Evolutionary conservation across 345 rosid species (phyloP), one percentile per base, ranked within the genome.

Genomic region (Boechera retrofracta): DNA sequence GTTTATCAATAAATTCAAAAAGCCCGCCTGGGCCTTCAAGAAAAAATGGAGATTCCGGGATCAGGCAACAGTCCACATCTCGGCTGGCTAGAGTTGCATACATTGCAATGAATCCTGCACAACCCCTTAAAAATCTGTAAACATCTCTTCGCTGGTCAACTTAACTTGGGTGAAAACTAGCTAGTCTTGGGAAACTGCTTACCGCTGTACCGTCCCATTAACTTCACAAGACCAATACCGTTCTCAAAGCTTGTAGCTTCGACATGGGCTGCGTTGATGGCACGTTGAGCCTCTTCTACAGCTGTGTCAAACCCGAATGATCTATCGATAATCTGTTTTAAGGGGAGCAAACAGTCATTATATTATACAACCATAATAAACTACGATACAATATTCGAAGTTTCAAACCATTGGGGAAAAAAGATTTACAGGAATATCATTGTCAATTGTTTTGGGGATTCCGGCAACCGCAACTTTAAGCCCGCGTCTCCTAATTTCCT

Each of bases 61-160:
- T 89, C 87, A 89, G 82, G 83, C 97, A 92, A 55, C 97, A 92
- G 72, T 92, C 96, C 71, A 92, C 97, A 81, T 92, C 97, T 73
- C 97, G 80, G 77, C 96, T 92, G 9, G 97, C 97, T 74, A 92
- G 89, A 45, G 96, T 89, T 63, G 97, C 97, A 70, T 88, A n/a
- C 97, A 92, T 89, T 5, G 96, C 97, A 77, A 89, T 92, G 73
- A 89, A 92, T 68, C 93, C 97, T 91, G 83, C 82, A 70, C 24
- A 73, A 66, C 24, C 5, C 32, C 47, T 54, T 72, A 2, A 52
- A 48, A 66, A 9, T 5, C 26, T 10, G 3, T 72, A 73, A 72
- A 66, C 36, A 42, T 52, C 41, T 59, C 53, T 60, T 15, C 52
- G 3, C 7, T 55, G 68, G 44, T 70, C 71, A 70, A 26, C 71